Evolutionary conservation across 1,139 yeast genomes (phyloP).

Genomic region (Spathaspora jeffriesii): DNA sequence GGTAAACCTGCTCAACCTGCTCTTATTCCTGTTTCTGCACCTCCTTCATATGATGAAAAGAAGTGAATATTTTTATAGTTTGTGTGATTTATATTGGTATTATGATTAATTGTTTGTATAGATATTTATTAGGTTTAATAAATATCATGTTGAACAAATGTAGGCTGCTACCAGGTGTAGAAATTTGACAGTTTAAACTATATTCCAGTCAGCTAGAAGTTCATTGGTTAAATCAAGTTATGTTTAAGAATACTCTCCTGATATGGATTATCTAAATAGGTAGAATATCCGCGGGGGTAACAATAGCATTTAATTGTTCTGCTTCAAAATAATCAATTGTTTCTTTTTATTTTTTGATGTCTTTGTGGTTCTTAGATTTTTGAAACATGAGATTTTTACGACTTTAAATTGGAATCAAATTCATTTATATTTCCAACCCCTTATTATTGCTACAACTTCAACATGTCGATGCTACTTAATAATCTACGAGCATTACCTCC

Average conservation of each 20-base stretch:
- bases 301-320: background rate
- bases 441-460: background rate
- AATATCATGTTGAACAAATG: too few relatives aligned
- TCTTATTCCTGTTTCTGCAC: constrained; percentile 2
- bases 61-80: background rate
- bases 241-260: too few relatives aligned
- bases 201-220: too few relatives aligned
- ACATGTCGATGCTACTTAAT: background rate
- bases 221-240: too few relatives aligned
- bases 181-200: background rate
- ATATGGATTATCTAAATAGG: too few relatives aligned
- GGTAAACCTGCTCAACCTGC: background rate
- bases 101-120: constrained; percentile 4
- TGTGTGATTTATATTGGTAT: background rate
- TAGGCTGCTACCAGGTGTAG: background rate
- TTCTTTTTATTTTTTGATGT: background rate
- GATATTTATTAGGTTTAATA: background rate
- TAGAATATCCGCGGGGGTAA: background rate
- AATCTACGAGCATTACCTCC: background rate
- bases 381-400: background rate
- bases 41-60: constrained; percentile 1
- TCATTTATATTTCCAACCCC: background rate
- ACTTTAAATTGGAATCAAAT: background rate
- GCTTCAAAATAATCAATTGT: too few relatives aligned
- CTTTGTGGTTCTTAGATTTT: background rate